Evolutionary conservation across 768 basidiomycete species (phyloP).

Genomic region (Pleurotus djamor): DNA sequence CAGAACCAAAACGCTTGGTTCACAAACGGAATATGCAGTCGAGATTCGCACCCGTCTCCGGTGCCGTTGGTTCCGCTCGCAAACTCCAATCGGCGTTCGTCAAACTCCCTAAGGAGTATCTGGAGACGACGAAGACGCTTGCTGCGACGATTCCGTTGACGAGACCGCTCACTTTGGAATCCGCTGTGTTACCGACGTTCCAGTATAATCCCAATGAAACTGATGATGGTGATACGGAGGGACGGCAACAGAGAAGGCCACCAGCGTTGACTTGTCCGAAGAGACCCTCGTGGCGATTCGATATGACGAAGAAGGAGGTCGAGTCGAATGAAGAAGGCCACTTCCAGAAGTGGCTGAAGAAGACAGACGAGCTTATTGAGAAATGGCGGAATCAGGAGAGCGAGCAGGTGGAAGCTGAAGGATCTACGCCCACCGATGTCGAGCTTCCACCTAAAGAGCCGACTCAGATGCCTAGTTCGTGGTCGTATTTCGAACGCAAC

Average conservation of each 20-base stretch:
- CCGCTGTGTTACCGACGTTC: constrained; percentile 28
- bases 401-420: constrained; percentile 5
- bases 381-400: constrained; percentile 41
- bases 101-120: constrained; percentile 54
- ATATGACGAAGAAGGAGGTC: constrained; percentile 85
- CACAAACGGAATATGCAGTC: constrained; percentile 19
- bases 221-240: too few relatives aligned
- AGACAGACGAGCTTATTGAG: constrained; percentile 56
- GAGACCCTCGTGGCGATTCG: constrained; percentile 85
- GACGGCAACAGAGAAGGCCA: too few relatives aligned
- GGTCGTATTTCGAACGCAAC: constrained; percentile 86
- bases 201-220: too few relatives aligned
- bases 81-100: constrained; percentile 72
- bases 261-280: constrained; percentile 52
- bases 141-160: constrained; percentile 50
- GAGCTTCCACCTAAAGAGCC: too few relatives aligned
- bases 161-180: constrained; percentile 51
- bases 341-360: constrained; percentile 75
- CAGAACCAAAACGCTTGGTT: constrained; percentile 29
- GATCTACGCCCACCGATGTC: too few relatives aligned
- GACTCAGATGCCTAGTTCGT: constrained; percentile 52
- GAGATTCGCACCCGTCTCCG: constrained; percentile 19
- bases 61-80: constrained; percentile 37
- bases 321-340: constrained; percentile 87
- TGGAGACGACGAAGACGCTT: constrained; percentile 56